These are phyloP conservation scores for Macrophomina pseudophaseolina DNA, from an alignment of 2,329 filamentous ascomycete species.

Conservation along the genomic window DNA sequence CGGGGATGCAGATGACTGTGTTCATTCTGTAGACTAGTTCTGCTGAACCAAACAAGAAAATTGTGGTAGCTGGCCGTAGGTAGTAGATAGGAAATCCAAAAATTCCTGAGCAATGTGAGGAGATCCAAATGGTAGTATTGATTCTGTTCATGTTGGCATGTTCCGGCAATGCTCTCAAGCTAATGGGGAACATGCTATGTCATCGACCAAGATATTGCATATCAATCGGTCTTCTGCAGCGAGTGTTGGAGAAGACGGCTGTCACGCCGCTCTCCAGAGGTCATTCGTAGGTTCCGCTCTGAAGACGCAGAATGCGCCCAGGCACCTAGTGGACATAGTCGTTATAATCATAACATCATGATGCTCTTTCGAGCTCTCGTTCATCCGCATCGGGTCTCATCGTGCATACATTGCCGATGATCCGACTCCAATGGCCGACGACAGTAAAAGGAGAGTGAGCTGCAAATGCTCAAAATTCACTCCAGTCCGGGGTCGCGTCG, in stretches of 20 bases:
- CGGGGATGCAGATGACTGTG: constrained; percentile 17
- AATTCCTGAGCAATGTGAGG: constrained; percentile 21
- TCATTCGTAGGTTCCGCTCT: neutral
- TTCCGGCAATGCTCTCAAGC: neutral
- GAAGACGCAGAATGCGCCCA: neutral
- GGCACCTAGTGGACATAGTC: neutral
- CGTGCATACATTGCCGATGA: neutral
- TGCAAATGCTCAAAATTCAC: neutral
- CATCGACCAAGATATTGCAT: constrained; percentile 4
- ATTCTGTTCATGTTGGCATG: neutral
- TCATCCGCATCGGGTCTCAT: constrained; percentile 23
- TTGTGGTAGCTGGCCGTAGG: constrained; percentile 3
- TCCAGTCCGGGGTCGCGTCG: constrained; percentile 17
- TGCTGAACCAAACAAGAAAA: constrained; percentile 17
- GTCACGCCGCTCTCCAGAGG: neutral
- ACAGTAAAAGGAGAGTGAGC: constrained; percentile 14
- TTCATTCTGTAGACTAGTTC: constrained; percentile 25
- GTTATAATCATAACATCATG: constrained; percentile 12
- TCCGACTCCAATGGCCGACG: constrained; percentile 18
- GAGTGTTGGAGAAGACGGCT: neutral
- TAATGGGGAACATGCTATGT: neutral
- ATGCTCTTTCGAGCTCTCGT: constrained; percentile 9
- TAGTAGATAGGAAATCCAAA: constrained; percentile 18
- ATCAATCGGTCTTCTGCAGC: constrained; percentile 5
- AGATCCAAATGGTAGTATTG: constrained; percentile 6